Evolutionary conservation across 2,329 filamentous ascomycete genomes (phyloP).

Genomic region (Fusarium anthophilum): DNA sequence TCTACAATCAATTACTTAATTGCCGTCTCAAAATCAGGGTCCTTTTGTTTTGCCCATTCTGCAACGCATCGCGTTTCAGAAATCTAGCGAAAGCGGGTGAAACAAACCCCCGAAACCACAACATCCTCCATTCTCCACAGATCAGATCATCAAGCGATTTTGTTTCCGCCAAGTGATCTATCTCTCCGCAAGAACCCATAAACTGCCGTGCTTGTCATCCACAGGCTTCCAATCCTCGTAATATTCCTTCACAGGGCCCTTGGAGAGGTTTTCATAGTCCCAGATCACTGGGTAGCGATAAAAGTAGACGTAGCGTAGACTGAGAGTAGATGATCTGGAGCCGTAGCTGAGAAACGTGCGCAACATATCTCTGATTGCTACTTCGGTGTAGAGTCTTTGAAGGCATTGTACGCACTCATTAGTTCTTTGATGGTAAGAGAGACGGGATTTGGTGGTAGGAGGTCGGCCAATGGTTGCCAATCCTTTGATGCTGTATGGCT

Average conservation of each 20-base stretch:
- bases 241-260: neutral
- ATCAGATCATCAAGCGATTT: neutral
- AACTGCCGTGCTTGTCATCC: neutral
- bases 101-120: neutral
- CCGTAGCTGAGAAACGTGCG: neutral
- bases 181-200: neutral
- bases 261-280: neutral
- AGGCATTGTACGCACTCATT: rapidly evolving
- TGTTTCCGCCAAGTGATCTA: neutral
- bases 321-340: neutral
- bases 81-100: neutral
- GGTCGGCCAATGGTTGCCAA: neutral
- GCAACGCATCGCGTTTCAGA: neutral
- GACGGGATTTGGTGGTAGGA: neutral
- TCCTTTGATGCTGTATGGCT: neutral
- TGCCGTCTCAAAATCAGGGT: neutral
- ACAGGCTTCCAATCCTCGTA: neutral
- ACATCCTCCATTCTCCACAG: neutral
- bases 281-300: neutral
- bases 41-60: neutral
- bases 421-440: neutral
- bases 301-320: neutral
- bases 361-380: neutral
- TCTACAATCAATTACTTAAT: neutral
- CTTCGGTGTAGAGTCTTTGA: neutral